These are phyloP conservation scores for Thalassiosira profunda DNA, from an alignment of 108 stramenopile genomes.

Conservation along the genomic window DNA sequence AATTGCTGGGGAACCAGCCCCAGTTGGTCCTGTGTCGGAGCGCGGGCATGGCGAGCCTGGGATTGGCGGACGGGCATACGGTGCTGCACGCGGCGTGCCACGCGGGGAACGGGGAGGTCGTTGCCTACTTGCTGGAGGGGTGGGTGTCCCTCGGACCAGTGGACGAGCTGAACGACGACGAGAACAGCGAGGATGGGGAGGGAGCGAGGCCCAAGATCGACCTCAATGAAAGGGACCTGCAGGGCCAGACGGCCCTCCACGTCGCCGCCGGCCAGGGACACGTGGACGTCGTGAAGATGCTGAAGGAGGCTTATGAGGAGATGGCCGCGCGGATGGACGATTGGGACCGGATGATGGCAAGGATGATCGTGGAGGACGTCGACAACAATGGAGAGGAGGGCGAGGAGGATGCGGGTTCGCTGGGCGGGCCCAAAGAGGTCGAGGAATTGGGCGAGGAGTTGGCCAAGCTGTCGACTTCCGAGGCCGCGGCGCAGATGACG, in stretches of 20 bases:
- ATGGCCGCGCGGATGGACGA: slow-evolving; percentile 2
- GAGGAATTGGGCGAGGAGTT: no score
- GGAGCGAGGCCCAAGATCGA: slow-evolving; percentile 15
- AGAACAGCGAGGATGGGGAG: not conserved
- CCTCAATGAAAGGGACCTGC: slow-evolving; percentile 53
- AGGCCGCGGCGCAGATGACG: no score
- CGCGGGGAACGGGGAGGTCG: slow-evolving; percentile 43
- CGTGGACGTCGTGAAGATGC: slow-evolving; percentile 55
- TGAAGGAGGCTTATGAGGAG: slow-evolving; percentile 37
- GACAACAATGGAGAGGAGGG: not conserved
- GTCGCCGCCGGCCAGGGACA: slow-evolving; percentile 73
- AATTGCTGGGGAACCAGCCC: slow-evolving; percentile 37
- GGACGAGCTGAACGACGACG: not conserved
- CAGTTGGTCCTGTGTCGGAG: slow-evolving; percentile 43
- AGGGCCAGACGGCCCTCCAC: slow-evolving; percentile 87
- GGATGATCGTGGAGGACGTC: no score
- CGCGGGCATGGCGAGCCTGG: slow-evolving; percentile 36
- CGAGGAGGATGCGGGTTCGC: slow-evolving; percentile 1
- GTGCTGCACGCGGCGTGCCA: slow-evolving; percentile 69
- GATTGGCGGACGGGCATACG: slow-evolving; percentile 77
- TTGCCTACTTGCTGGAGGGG: slow-evolving; percentile 25
- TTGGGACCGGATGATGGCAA: no score
- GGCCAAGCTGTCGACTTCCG: no score
- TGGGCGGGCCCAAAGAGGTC: no score
- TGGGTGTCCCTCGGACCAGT: not conserved